phyloP scores from a whole-genome alignment of 163 green algal species.

The Scenedesmus sp. region DNA sequence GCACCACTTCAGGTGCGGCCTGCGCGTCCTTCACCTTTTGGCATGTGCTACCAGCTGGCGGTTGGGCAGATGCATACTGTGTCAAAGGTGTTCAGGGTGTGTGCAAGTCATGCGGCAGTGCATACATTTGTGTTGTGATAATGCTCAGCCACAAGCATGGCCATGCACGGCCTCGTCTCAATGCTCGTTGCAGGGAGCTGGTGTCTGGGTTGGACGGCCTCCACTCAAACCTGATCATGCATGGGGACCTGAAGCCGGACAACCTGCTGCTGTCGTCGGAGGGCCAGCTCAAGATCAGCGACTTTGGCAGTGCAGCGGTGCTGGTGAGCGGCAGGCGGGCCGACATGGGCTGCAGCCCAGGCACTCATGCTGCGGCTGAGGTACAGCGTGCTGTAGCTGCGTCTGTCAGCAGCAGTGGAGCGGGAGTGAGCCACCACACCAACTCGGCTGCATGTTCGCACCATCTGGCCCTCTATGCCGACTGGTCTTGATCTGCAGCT shows the following conservation, averaged over 20 bases:
- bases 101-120: too few relatives aligned
- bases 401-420: too few relatives aligned
- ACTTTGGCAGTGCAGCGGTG: conserved; percentile 76
- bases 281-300: conserved; percentile 76
- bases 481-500: background rate
- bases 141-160: too few relatives aligned
- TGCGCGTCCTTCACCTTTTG: background rate
- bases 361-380: too few relatives aligned
- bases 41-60: background rate
- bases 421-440: too few relatives aligned
- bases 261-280: conserved; percentile 87
- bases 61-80: too few relatives aligned
- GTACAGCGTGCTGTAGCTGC: too few relatives aligned
- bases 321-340: background rate
- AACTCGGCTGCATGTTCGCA: too few relatives aligned
- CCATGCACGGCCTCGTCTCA: too few relatives aligned
- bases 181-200: conserved; percentile 75
- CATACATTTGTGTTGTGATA: too few relatives aligned
- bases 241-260: conserved; percentile 85
- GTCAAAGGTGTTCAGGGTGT: too few relatives aligned
- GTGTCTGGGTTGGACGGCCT: conserved; percentile 84
- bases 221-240: conserved; percentile 80
- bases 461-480: background rate
- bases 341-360: too few relatives aligned
- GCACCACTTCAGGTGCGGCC: conserved; percentile 44